Base-by-base conservation (phyloP, 2,329 filamentous ascomycete genomes). In the Colletotrichum sp. region DNA sequence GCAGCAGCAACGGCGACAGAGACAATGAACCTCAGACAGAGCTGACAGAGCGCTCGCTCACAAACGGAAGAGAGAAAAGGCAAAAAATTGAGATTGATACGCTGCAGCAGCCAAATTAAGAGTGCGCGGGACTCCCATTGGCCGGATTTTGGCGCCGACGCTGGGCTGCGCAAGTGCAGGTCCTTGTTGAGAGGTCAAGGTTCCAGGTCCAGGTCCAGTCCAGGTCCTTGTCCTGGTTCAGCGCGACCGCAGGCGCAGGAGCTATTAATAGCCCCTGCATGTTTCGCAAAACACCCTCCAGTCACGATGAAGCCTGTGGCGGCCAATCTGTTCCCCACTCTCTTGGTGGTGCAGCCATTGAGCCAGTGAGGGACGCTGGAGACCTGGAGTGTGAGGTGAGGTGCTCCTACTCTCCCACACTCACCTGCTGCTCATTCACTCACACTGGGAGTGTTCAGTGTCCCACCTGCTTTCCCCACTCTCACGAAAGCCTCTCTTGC, bases 191-290 rank as follows among this genome's bases (percentile, higher is more conserved):
- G 43, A 52, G 43, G 43, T 52, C 43, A 21, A 21, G 43, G 43
- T 52, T 52, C 43, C 43, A 52, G 43, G 43, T 52, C 43, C 43
- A 63, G 58, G 26, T 30, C 26, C 58, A 63, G 38, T 52, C 43
- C 43, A 52, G 43, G 43, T 21, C 43, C 43, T 52, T 52, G 43
- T 52, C 43, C 43, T 52, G 43, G 43, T 24, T 21, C 43, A 52
- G 67, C 32, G 61, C 68, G 32, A 75, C 24, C 18, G 63, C 67
- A 72, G 67, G 68, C 61, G 69, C 65, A 76, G 64, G 67, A 68
- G 48, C 74, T 76, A 76, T 76, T 76, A 76, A 76, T 76, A 76
- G 71, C 30, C 74, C 71, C 74, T 30, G 66, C 66, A 63, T 64
- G 71, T 75, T 76, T 76, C 71, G 66, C 66, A 76, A 70, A 74